A percentile compares a stretch with the other conserved stretches of the same genome.
Conservation (phyloP, 306 rosid genomes). For the Cotoneaster glaucophyllus region DNA sequence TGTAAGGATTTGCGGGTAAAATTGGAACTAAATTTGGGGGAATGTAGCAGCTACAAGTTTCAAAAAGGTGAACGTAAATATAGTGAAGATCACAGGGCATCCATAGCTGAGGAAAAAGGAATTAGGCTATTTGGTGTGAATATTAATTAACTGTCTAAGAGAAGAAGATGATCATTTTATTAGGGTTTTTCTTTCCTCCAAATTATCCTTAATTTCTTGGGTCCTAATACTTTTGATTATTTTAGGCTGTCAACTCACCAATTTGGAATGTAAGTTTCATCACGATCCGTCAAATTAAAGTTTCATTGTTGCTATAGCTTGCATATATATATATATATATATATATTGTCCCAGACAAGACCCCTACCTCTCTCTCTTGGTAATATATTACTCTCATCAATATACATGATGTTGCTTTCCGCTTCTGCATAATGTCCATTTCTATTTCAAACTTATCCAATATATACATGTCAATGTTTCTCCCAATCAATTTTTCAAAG, state of each 20-base stretch:
- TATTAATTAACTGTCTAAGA: neutral
- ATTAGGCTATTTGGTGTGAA: conserved; percentile 44
- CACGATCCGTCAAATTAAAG: neutral
- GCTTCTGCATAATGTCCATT: neutral
- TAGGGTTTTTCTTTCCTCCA: neutral
- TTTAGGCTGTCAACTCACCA: neutral
- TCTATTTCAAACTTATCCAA: too few species aligned
- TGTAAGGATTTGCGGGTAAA: neutral
- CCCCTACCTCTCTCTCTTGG: too few species aligned
- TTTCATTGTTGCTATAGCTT: neutral
- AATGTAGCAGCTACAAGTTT: neutral
- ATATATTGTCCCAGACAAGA: too few species aligned
- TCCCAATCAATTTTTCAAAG: neutral
- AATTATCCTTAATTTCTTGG: neutral
- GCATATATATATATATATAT: too few species aligned
- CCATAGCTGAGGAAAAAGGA: conserved; percentile 20
- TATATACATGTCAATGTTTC: too few species aligned
- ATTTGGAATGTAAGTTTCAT: neutral
- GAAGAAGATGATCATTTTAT: neutral
- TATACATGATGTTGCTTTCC: neutral
- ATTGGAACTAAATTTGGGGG: conserved; percentile 16
- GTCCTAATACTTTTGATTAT: neutral
- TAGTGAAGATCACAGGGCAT: conserved; percentile 9
- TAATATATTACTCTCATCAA: too few species aligned
- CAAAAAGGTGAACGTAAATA: neutral